Conservation (phyloP, 1,284 basidiomycete species). For the Fomitopsis betulina region DNA sequence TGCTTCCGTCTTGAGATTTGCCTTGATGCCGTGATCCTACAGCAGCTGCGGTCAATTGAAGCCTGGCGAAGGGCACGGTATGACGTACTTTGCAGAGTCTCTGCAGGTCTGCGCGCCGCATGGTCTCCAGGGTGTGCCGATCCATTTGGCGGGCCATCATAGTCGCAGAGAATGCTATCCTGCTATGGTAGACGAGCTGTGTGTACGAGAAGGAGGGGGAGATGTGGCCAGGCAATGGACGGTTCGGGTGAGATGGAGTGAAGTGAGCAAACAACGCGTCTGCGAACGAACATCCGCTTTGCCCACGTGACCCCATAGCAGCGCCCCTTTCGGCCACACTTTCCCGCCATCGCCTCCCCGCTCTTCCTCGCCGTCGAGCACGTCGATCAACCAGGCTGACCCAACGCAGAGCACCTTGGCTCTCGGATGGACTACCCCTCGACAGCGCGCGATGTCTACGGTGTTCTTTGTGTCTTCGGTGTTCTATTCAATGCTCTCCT, state of each 20-base stretch:
- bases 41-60: slow-evolving; percentile 16
- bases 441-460: not conserved
- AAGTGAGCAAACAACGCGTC: slow-evolving; percentile 7
- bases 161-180: slow-evolving; percentile 6
- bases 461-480: not conserved
- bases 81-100: slow-evolving; percentile 65
- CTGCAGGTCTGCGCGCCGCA: slow-evolving; percentile 71
- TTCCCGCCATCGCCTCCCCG: not conserved
- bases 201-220: not conserved
- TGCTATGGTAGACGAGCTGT: not conserved
- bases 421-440: too few species aligned
- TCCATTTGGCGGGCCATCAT: slow-evolving; percentile 48
- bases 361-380: not conserved
- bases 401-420: too few species aligned
- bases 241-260: not conserved
- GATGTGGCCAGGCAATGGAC: not conserved
- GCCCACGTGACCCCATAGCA: slow-evolving; percentile 2
- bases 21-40: slow-evolving; percentile 72
- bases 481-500: not conserved
- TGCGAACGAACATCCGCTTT: slow-evolving; percentile 2
- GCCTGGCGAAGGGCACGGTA: not conserved
- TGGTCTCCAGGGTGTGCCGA: slow-evolving; percentile 50
- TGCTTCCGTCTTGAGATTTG: slow-evolving; percentile 74
- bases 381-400: not conserved
- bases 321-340: not conserved